These are phyloP conservation scores for Sphaerulina musiva DNA, from an alignment of 2,329 filamentous ascomycete species.

Conservation along the genomic window DNA sequence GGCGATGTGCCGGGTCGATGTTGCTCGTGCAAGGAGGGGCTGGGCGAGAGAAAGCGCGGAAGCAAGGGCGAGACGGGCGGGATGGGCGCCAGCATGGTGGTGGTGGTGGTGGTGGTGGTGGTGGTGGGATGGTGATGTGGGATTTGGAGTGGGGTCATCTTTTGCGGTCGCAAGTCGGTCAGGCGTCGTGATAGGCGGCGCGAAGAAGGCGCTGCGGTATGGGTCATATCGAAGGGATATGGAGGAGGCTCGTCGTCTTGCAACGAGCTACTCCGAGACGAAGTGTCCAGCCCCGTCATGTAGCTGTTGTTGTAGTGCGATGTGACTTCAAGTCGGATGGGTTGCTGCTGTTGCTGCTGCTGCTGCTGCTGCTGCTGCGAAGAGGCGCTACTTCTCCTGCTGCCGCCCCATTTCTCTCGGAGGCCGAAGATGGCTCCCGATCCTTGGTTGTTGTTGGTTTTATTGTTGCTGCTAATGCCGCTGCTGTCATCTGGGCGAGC, in stretches of 20 bases:
- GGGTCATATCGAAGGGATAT: background rate
- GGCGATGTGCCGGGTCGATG: conserved; percentile 5
- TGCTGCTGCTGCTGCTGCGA: conserved; percentile 5
- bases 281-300: conserved; percentile 24
- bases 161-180: background rate
- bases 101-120: too few relatives aligned
- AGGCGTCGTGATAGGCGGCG: background rate
- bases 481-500: background rate
- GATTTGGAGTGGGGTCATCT: background rate
- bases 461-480: background rate
- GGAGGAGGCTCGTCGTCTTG: conserved; percentile 1
- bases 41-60: background rate
- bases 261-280: conserved; percentile 6
- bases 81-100: background rate
- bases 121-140: background rate
- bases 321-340: conserved; percentile 4
- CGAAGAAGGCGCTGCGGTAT: background rate
- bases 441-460: too few relatives aligned
- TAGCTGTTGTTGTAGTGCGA: conserved; percentile 18
- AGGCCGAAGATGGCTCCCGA: conserved; percentile 7
- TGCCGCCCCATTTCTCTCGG: conserved; percentile 19
- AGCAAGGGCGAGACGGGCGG: background rate
- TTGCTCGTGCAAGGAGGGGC: background rate
- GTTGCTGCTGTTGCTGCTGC: too few relatives aligned
- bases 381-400: conserved; percentile 15